Conservation (phyloP, 228 moss, liverwort and hornwort genomes). For the Sphagnum magellanicum region DNA sequence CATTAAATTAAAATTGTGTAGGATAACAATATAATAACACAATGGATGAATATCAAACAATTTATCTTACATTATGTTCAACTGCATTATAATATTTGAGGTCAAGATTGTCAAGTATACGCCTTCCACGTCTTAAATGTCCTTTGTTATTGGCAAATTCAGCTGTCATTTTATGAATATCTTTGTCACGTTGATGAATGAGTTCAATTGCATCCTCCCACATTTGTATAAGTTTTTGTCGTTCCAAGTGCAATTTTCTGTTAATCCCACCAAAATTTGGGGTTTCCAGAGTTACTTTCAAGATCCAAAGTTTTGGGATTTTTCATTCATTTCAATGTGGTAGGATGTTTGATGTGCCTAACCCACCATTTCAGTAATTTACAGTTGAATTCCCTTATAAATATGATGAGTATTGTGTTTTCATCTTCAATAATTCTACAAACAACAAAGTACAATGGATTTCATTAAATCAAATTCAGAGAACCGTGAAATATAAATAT, state of each 20-base stretch:
- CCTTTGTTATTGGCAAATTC: slow-evolving; percentile 71
- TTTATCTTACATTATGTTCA: slow-evolving; percentile 57
- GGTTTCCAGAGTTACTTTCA: too few relatives aligned
- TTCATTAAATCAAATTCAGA: background rate
- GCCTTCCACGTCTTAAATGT: slow-evolving; percentile 49
- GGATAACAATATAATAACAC: too few relatives aligned
- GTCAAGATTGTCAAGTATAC: slow-evolving; percentile 54
- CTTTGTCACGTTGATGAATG: slow-evolving; percentile 66
- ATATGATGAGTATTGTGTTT: too few relatives aligned
- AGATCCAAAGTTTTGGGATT: background rate
- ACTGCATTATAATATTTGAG: slow-evolving; percentile 51
- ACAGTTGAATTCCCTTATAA: background rate
- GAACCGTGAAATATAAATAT: background rate
- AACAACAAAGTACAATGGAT: too few relatives aligned
- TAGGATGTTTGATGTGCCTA: background rate
- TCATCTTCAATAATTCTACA: too few relatives aligned
- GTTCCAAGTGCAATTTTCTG: slow-evolving; percentile 69
- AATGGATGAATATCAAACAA: background rate
- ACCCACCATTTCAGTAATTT: background rate
- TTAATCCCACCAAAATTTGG: background rate
- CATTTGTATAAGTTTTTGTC: slow-evolving; percentile 78
- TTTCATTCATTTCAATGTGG: background rate
- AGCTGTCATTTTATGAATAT: slow-evolving; percentile 62
- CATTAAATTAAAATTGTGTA: too few relatives aligned
- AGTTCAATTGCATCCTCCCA: slow-evolving; percentile 80